These are phyloP conservation scores for Syncephalastrum sp. DNA, from an alignment of 371 early-diverging fungal genomes.

Conservation along the genomic window DNA sequence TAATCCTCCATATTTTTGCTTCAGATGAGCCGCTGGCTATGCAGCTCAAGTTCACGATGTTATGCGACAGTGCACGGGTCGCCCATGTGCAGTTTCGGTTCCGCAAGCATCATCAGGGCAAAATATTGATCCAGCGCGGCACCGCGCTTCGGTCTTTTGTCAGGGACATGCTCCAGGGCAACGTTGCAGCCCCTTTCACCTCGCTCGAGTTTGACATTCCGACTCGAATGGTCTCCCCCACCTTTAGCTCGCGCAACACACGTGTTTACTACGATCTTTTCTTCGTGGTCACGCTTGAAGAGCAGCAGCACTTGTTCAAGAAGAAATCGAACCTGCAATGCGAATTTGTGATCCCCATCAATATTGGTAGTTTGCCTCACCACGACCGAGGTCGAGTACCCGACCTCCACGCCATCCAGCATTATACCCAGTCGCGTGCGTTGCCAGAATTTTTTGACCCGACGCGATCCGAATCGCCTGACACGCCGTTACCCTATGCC, in stretches of 20 bases:
- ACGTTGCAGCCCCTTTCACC: constrained; percentile 14
- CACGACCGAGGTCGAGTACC: constrained; percentile 37
- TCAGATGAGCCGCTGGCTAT: constrained; percentile 45
- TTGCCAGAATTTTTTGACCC: constrained; percentile 37
- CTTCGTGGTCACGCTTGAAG: constrained; percentile 29
- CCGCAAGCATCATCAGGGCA: constrained; percentile 50
- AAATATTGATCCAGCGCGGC: constrained; percentile 44
- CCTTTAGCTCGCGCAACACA: constrained; percentile 41
- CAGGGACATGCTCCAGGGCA: constrained; percentile 29
- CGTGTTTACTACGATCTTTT: constrained; percentile 41
- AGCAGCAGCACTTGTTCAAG: constrained; percentile 37
- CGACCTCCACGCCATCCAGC: constrained; percentile 27
- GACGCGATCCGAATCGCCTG: background rate
- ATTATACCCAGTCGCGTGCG: constrained; percentile 27
- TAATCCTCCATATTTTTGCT: no score
- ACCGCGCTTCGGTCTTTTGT: constrained; percentile 42
- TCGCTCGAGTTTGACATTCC: constrained; percentile 30
- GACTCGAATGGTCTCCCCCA: constrained; percentile 44
- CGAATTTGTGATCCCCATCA: constrained; percentile 44
- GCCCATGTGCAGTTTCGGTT: constrained; percentile 29
- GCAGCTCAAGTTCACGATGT: constrained; percentile 29
- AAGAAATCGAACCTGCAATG: constrained; percentile 9
- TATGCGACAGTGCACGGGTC: constrained; percentile 30
- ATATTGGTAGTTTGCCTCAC: constrained; percentile 94
- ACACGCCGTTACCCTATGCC: no score